Evolutionary conservation across 164 flowering plant species (phyloP).

Genomic region (Liquidambar formosana): DNA sequence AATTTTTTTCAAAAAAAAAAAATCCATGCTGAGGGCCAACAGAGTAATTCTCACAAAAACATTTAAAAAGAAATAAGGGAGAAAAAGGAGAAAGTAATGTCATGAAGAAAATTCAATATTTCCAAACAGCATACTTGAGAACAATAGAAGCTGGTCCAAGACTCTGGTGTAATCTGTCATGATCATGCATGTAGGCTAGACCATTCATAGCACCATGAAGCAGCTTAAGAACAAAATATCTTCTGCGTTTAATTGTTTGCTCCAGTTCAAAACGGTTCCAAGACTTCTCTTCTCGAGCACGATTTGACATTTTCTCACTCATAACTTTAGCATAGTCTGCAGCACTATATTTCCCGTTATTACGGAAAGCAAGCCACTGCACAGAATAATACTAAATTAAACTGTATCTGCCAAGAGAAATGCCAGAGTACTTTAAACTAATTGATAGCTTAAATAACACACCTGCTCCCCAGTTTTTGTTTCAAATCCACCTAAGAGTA

Average conservation of each 20-base stretch:
- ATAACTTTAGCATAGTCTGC: slow-evolving; percentile 81
- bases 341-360: slow-evolving; percentile 82
- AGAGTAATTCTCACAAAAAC: not conserved
- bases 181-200: slow-evolving; percentile 84
- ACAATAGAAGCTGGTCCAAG: slow-evolving; percentile 92
- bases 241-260: slow-evolving; percentile 52
- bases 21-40: not conserved
- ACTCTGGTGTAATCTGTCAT: slow-evolving; percentile 90
- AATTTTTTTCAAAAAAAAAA: too few species aligned
- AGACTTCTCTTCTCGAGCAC: slow-evolving; percentile 27
- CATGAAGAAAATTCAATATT: slow-evolving; percentile 5
- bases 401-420: not conserved
- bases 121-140: slow-evolving; percentile 64
- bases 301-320: slow-evolving; percentile 55
- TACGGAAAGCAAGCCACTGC: slow-evolving; percentile 96
- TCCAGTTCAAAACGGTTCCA: slow-evolving; percentile 75
- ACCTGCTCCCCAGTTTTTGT: slow-evolving; percentile 96
- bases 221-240: slow-evolving; percentile 60
- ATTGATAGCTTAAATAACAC: slow-evolving; percentile 5
- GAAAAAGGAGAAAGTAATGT: not conserved
- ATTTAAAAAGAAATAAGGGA: not conserved
- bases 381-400: slow-evolving; percentile 18
- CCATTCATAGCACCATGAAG: slow-evolving; percentile 73
- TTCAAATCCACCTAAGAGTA: slow-evolving; percentile 91
- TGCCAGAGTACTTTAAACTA: not conserved